Conservation (phyloP, 2,329 filamentous ascomycete genomes). For the Botryotinia calthae region DNA sequence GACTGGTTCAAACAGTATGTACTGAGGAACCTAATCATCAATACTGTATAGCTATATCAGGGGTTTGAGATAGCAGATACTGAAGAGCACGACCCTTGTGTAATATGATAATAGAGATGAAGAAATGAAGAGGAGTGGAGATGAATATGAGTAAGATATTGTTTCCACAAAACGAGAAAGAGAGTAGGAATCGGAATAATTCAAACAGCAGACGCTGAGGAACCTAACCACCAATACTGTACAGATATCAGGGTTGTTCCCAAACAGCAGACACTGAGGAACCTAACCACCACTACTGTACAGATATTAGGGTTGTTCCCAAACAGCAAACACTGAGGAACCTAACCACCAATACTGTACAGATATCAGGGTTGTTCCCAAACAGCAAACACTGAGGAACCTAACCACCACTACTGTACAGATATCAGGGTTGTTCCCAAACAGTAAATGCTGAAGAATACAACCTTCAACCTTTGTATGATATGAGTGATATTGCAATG, state of each 20-base stretch:
- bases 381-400: background rate
- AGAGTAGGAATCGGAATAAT: background rate
- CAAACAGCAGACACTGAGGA: background rate
- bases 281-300: background rate
- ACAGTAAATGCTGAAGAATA: background rate
- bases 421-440: background rate
- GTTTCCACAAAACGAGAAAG: background rate
- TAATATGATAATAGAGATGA: background rate
- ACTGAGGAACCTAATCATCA: background rate
- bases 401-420: background rate
- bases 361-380: background rate
- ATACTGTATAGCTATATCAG: background rate
- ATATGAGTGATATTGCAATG: background rate
- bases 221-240: background rate
- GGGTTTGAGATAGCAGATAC: background rate
- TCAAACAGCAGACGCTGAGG: background rate
- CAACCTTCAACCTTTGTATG: background rate
- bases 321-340: background rate
- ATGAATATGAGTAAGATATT: background rate
- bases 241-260: background rate
- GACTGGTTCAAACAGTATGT: background rate
- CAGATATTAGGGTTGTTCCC: background rate
- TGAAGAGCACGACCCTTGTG: background rate
- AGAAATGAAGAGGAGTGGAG: background rate
- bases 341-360: background rate